These are phyloP conservation scores for Chlorella sorokiniana DNA, from an alignment of 139 green algal genomes.

Conservation along the genomic window DNA sequence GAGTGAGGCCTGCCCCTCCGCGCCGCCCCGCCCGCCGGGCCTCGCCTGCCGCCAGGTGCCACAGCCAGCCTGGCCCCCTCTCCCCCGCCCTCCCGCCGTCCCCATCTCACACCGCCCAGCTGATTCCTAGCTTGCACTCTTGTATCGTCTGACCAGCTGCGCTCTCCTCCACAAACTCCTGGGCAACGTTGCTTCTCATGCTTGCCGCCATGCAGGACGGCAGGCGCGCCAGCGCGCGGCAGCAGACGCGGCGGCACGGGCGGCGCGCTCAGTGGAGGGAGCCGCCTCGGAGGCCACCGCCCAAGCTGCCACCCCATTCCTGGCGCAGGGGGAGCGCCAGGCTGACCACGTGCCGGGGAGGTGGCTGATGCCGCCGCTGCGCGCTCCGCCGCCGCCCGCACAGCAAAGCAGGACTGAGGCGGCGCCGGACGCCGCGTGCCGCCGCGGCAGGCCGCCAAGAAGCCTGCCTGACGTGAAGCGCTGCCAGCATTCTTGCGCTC, in stretches of 20 bases:
- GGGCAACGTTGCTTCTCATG: too few species aligned
- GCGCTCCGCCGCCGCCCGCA: background rate
- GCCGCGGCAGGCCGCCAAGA: background rate
- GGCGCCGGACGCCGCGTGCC: background rate
- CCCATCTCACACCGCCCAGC: background rate
- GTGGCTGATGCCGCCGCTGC: background rate
- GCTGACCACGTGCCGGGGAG: background rate
- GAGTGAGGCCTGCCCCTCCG: background rate
- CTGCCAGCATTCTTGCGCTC: too few species aligned
- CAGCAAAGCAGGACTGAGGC: constrained; percentile 14
- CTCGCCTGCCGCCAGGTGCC: too few species aligned
- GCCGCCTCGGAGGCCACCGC: constrained; percentile 9
- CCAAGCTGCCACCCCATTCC: background rate
- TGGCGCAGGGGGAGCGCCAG: constrained; percentile 20
- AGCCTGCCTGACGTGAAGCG: background rate
- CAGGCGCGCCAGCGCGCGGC: background rate
- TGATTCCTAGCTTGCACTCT: too few species aligned
- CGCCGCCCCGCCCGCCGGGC: background rate
- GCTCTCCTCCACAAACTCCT: too few species aligned
- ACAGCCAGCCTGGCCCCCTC: too few species aligned
- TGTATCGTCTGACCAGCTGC: too few species aligned
- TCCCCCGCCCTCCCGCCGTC: background rate
- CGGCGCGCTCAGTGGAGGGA: background rate
- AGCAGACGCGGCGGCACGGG: background rate
- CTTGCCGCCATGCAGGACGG: background rate